Conservation (phyloP, 306 rosid genomes). For the Cucurbita pepo region DNA sequence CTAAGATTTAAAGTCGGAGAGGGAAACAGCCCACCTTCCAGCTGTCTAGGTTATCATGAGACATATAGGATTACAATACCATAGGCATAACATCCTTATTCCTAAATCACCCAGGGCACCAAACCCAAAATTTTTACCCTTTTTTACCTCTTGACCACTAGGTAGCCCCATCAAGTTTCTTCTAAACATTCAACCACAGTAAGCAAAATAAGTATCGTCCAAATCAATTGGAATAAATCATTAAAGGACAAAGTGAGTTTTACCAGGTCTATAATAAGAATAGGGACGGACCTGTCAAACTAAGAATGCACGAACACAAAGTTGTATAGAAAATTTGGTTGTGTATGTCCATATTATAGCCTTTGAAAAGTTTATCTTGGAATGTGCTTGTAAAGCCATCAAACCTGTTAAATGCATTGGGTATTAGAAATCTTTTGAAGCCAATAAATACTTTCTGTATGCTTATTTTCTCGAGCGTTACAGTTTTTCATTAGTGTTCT, state of each 20-base stretch:
- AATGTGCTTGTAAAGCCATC: constrained; percentile 99
- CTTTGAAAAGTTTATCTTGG: constrained; percentile 88
- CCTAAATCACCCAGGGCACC: too few relatives aligned
- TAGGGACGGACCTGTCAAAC: constrained; percentile 59
- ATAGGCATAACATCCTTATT: neutral
- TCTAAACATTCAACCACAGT: neutral
- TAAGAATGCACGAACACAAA: constrained; percentile 73
- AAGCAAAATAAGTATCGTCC: neutral
- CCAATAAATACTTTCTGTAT: neutral
- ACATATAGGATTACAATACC: neutral
- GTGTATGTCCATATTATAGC: constrained; percentile 96
- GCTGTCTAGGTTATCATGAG: too few relatives aligned
- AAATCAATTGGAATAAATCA: neutral
- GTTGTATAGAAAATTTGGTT: constrained; percentile 96
- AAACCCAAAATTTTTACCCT: neutral
- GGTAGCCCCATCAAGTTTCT: neutral
- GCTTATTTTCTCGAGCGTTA: neutral
- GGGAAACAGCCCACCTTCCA: too few relatives aligned
- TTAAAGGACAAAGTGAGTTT: neutral
- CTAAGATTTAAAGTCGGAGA: too few relatives aligned
- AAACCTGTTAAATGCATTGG: constrained; percentile 23
- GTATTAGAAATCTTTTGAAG: neutral
- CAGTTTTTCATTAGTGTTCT: neutral
- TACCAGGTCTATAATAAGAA: neutral
- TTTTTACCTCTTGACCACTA: neutral